phyloP scores from a whole-genome alignment of 176 grass and related monocot genomes.

The Chrysopogon serrulatus region DNA sequence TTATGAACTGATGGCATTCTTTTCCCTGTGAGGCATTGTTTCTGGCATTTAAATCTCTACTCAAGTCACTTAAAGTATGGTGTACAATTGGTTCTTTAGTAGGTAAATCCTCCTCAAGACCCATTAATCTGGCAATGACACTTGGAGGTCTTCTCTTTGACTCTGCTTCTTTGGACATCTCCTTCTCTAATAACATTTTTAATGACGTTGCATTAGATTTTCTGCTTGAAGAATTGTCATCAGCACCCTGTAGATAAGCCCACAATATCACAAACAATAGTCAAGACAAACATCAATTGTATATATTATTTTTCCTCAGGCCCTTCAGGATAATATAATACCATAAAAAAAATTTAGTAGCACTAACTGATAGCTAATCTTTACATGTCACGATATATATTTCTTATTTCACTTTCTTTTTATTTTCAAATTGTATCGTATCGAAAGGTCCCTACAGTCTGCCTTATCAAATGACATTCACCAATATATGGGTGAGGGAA shows the following conservation, averaged over 20 bases:
- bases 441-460: not conserved
- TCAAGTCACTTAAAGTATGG: not conserved
- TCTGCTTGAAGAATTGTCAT: constrained; percentile 27
- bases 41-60: not conserved
- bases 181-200: constrained; percentile 84
- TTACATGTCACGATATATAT: not conserved
- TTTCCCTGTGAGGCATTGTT: constrained; percentile 8
- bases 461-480: constrained; percentile 11
- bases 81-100: constrained; percentile 31
- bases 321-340: not conserved
- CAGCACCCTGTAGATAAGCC: constrained; percentile 17
- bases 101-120: constrained; percentile 75
- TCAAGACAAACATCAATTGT: not conserved
- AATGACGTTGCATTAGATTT: constrained; percentile 60
- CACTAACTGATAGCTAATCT: not conserved
- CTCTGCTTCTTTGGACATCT: constrained; percentile 61
- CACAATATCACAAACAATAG: not conserved
- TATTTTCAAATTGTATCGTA: not conserved
- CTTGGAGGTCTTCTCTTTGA: constrained; percentile 48
- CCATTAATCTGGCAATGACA: constrained; percentile 90
- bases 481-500: not conserved
- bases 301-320: not conserved
- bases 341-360: constrained; percentile 14
- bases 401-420: not conserved
- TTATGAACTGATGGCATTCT: constrained; percentile 10